Base-by-base conservation (phyloP, 768 basidiomycete genomes). In the Lentinula boryana region DNA sequence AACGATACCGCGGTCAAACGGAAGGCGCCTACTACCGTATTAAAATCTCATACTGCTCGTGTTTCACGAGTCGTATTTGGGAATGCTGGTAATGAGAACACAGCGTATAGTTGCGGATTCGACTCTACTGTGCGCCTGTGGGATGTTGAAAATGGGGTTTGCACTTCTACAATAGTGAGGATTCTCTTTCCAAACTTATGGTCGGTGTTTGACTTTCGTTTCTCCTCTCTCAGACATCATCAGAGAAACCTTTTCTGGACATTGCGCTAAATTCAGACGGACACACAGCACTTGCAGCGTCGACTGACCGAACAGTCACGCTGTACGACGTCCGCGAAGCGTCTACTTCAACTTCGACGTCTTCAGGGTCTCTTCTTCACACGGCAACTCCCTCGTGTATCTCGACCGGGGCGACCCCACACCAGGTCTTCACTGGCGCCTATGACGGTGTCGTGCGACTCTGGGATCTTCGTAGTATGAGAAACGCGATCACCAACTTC, bases 121-220 rank as follows among this genome's bases (percentile, higher is more conserved):
- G 95, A 97, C 72, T 96, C 95, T 32, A 93, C 93, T 0, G 85
- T 98, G 5, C 80, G 93, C 23, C 76, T 80, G 2, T 99, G 96
- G 96, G 93, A 97, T 68, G 77, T 88, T 3, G 89, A 92, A 65
- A 80, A 77, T 41, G 93, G 89, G 2, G 73, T 92, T 5, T 93
- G 89, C 62, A 76, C 79, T 0, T 70, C 81, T 48, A 91, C 89
- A 0, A 84, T 91, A 49, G 90, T 92, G 64, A 62, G 87, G 76
- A 41, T 52, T 21, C 7, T 55, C 13, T 7, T 21, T 35, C 33
- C 32, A 10, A 53, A 21, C n/a, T n/a, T 40, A 16, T 43, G 27
- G 27, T 27, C 27, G 27, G 27, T 27, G 27, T 2, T 27, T 27
- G 27, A 27, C 27, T 27, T 27, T 27, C 27, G 27, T 27, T 27